Conservation (phyloP, 2,329 filamentous ascomycete species). For the Cladosporium oxysporum region DNA sequence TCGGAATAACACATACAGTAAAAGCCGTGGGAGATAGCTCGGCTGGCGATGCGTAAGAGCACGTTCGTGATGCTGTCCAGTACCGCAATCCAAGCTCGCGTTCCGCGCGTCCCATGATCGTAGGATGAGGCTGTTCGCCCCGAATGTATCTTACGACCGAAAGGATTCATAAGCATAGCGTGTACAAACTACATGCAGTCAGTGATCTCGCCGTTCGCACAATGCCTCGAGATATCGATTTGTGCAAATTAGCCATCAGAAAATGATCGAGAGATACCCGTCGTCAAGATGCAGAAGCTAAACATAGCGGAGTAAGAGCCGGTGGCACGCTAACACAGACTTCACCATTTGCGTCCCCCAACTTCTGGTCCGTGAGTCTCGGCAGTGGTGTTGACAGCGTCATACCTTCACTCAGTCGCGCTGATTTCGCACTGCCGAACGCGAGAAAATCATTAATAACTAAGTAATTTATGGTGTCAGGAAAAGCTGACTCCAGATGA, state of each 20-base stretch:
- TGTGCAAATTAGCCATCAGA: neutral
- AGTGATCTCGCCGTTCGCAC: neutral
- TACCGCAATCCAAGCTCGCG: neutral
- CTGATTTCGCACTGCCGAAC: neutral
- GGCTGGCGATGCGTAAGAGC: neutral
- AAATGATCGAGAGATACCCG: neutral
- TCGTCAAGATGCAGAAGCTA: neutral
- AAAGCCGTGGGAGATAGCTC: neutral
- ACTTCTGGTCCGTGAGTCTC: neutral
- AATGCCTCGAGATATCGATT: neutral
- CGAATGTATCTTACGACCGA: neutral
- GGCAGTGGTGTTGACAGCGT: neutral
- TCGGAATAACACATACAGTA: no score
- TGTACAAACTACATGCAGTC: neutral
- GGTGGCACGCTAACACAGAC: constrained; percentile 2
- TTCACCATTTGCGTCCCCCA: neutral
- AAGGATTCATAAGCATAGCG: neutral
- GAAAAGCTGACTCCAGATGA: neutral
- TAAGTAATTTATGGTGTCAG: neutral
- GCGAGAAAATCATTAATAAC: neutral
- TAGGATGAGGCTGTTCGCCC: neutral
- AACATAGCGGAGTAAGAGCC: neutral
- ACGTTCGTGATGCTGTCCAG: constrained; percentile 10
- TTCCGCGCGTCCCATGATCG: neutral
- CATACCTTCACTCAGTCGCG: neutral